Base-by-base conservation (phyloP, 2,329 filamentous ascomycete species). In the Aspergillaceae sp. region DNA sequence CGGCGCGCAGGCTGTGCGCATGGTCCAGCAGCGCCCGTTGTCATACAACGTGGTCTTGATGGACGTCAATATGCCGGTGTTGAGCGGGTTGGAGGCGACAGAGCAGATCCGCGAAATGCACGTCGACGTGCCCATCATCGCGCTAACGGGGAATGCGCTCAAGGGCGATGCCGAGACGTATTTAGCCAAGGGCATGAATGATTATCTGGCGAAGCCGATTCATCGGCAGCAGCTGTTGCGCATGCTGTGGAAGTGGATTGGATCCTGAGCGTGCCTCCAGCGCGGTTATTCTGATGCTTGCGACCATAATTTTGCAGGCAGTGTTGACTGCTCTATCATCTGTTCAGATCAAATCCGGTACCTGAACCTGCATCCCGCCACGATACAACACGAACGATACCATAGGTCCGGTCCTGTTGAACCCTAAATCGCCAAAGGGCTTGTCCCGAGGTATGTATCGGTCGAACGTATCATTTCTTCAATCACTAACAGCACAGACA, bases 71-170 rank as follows among this genome's bases (percentile, higher is more conserved):
- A 74, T 74, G 71, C 71, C 71, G 1, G 58, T 73, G 3, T 63
- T 74, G 62, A 63, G 73, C 48, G 72, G 72, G 2, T 58, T 74
- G 45, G 59, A 63, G 33, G 71, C 72, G 5, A 74, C 72, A 1
- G 57, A 60, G 9, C 58, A 60, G 6, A 74, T 75, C 42, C 69
- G 72, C 6, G 49, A 56, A 5, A 56, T 66, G 50, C 61, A 61
- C 5, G 40, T 64, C 7, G 58, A 68, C 27, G 54, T 73, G 2
- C 75, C 75, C 0, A 76, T 79, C 35, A 69, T 79, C 19, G 76
- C 76, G 9, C 72, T 79, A 65, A 78, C 76, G 1, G 75, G 76
- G 0, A 76, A 78, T 49, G 77, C 77, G 0, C 62, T 80, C 11
- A 75, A 76, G 42, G 77, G 74, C 0, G 76, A 80, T 48, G 70